A percentile compares a stretch with the other conserved stretches of the same genome.
These are phyloP conservation scores for Zarea fungicola DNA, from an alignment of 2,329 filamentous ascomycete species.

Conservation along the genomic window DNA sequence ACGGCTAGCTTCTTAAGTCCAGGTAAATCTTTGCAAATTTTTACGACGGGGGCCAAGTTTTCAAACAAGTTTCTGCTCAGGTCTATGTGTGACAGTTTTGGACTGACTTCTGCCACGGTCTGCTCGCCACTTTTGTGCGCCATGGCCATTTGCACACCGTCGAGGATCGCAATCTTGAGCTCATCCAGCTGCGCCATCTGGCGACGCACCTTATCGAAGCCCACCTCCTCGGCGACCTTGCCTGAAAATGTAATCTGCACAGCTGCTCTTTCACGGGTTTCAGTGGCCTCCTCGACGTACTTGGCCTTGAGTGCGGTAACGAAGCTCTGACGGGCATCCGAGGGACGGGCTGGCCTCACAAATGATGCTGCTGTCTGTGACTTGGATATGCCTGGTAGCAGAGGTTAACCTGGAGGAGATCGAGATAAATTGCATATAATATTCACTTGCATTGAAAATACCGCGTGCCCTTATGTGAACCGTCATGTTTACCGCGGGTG, in stretches of 20 bases:
- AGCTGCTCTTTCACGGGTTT: constrained; percentile 14
- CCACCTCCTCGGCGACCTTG: constrained; percentile 88
- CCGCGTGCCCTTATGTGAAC: constrained; percentile 68
- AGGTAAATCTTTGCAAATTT: constrained; percentile 67
- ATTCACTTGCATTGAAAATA: constrained; percentile 72
- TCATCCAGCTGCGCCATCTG: constrained; percentile 74
- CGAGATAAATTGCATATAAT: not conserved
- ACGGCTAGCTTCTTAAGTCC: constrained; percentile 61
- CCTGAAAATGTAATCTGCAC: constrained; percentile 61
- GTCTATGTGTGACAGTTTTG: constrained; percentile 72
- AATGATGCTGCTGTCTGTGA: constrained; percentile 77
- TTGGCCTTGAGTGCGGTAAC: constrained; percentile 75
- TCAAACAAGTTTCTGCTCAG: constrained; percentile 79
- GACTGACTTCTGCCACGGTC: constrained; percentile 48
- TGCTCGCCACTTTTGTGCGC: constrained; percentile 28
- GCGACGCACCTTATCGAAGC: constrained; percentile 85
- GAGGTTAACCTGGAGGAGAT: not conserved
- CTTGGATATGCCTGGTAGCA: constrained; percentile 50
- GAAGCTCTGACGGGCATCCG: constrained; percentile 67
- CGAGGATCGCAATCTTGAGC: constrained; percentile 75
- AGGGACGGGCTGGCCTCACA: constrained; percentile 67
- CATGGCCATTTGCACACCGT: constrained; percentile 60
- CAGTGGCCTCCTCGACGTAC: constrained; percentile 56
- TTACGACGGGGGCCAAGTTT: constrained; percentile 57
- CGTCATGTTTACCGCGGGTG: constrained; percentile 82